phyloP scores from a whole-genome alignment of 108 stramenopile species.

The Fragilaria crotonensis region DNA sequence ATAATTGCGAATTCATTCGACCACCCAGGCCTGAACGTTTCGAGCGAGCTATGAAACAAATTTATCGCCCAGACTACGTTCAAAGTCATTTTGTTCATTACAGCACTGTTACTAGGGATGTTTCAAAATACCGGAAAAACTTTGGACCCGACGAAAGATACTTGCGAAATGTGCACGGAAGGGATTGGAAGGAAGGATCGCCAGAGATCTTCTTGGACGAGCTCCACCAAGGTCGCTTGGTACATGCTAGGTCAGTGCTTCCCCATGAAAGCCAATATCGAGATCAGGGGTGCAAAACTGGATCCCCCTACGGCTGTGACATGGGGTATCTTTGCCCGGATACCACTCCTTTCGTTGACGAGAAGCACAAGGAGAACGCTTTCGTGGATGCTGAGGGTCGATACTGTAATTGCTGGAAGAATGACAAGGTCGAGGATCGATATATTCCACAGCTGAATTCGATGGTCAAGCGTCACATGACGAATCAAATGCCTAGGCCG shows the following conservation, averaged over 20 bases:
- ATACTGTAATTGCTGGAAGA: conserved; percentile 62
- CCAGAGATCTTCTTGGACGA: conserved; percentile 20
- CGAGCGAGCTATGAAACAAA: conserved; percentile 71
- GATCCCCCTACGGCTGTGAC: conserved; percentile 26
- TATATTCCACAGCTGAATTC: conserved; percentile 35
- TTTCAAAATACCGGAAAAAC: conserved; percentile 2
- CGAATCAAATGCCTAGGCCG: too few relatives aligned
- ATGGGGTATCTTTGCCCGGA: conserved; percentile 52
- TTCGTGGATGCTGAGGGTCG: conserved; percentile 43
- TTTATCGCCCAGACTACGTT: conserved; percentile 67
- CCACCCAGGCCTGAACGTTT: conserved; percentile 55
- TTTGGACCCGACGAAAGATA: neutral
- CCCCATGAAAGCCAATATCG: conserved; percentile 50
- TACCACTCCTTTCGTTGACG: conserved; percentile 33
- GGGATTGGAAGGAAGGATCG: neutral
- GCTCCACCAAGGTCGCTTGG: conserved; percentile 6
- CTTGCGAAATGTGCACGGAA: neutral
- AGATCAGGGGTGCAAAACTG: conserved; percentile 27
- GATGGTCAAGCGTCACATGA: too few relatives aligned
- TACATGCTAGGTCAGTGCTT: conserved; percentile 21
- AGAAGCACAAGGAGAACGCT: conserved; percentile 36
- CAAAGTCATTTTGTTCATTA: conserved; percentile 79
- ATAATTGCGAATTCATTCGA: conserved; percentile 63
- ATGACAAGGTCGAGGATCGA: conserved; percentile 33
- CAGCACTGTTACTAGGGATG: conserved; percentile 42